Percentiles rank a stretch among this genome's conserved stretches.
phyloP scores from a whole-genome alignment of 1,284 basidiomycete species.

The Garcileccinum viscosum region DNA sequence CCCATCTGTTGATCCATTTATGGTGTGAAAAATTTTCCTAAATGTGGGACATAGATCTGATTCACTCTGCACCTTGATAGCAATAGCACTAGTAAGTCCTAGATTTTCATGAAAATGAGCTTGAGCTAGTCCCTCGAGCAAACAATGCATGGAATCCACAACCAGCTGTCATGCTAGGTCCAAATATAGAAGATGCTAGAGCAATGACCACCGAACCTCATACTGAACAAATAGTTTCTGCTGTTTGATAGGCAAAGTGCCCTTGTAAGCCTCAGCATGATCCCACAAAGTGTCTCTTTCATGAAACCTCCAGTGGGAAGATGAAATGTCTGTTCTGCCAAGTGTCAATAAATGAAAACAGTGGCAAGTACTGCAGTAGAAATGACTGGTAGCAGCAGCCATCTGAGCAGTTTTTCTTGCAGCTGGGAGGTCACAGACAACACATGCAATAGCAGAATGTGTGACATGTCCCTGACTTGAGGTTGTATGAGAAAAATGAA shows the following conservation, averaged over 20 bases:
- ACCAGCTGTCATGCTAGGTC: conserved; percentile 42
- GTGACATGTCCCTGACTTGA: neutral
- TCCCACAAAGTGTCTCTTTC: conserved; percentile 22
- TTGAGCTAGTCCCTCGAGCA: conserved; percentile 26
- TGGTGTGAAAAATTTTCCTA: no score
- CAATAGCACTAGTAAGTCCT: neutral
- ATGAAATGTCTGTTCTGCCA: neutral
- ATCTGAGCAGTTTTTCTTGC: neutral
- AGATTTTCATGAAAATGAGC: neutral
- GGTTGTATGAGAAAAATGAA: neutral
- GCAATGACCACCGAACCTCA: conserved; percentile 43
- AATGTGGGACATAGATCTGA: no score
- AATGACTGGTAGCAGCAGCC: neutral
- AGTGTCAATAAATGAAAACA: neutral
- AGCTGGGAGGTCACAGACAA: neutral
- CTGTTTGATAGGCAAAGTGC: neutral
- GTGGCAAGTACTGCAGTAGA: neutral
- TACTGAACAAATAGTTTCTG: conserved; percentile 10
- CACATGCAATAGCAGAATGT: neutral
- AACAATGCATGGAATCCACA: conserved; percentile 45
- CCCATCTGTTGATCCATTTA: neutral
- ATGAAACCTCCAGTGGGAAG: conserved; percentile 21
- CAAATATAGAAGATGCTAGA: conserved; percentile 47
- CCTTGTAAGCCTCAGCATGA: conserved; percentile 26
- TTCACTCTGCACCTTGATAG: neutral